Evolutionary conservation across 805 yeast species (phyloP).

Genomic region (Sugiyamaella mastotermitis): DNA sequence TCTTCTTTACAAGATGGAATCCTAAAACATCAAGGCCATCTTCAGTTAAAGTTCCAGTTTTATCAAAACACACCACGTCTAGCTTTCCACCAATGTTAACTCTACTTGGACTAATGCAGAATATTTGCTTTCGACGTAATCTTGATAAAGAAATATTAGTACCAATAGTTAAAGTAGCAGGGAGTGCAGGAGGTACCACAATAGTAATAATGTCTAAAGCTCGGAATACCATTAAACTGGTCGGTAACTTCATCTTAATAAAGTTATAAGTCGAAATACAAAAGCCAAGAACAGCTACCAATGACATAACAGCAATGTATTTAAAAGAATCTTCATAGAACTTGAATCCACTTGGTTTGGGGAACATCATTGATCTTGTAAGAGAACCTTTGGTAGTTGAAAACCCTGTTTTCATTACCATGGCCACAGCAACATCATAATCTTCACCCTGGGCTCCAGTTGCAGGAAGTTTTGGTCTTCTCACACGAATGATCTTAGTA

Average conservation of each 20-base stretch:
- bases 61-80: conserved; percentile 88
- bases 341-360: conserved; percentile 89
- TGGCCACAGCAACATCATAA: conserved; percentile 70
- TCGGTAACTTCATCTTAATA: conserved; percentile 65
- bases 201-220: conserved; percentile 93
- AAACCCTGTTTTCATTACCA: conserved; percentile 87
- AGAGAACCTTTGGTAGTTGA: conserved; percentile 93
- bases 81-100: conserved; percentile 95
- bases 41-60: conserved; percentile 95
- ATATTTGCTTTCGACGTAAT: conserved; percentile 60
- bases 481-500: conserved; percentile 78
- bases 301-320: conserved; percentile 90
- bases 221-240: conserved; percentile 66
- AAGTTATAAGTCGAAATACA: conserved; percentile 77
- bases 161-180: conserved; percentile 95
- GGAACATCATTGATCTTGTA: conserved; percentile 92
- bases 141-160: conserved; percentile 86
- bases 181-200: conserved; percentile 97
- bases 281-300: conserved; percentile 81
- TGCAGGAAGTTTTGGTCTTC: conserved; percentile 43
- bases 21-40: conserved; percentile 89
- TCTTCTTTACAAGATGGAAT: conserved; percentile 36
- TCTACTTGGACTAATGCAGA: conserved; percentile 89
- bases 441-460: conserved; percentile 35
- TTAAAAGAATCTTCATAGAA: conserved; percentile 92